These are phyloP conservation scores for Cajanus cajan DNA, from an alignment of 306 rosid genomes.

Conservation along the genomic window DNA sequence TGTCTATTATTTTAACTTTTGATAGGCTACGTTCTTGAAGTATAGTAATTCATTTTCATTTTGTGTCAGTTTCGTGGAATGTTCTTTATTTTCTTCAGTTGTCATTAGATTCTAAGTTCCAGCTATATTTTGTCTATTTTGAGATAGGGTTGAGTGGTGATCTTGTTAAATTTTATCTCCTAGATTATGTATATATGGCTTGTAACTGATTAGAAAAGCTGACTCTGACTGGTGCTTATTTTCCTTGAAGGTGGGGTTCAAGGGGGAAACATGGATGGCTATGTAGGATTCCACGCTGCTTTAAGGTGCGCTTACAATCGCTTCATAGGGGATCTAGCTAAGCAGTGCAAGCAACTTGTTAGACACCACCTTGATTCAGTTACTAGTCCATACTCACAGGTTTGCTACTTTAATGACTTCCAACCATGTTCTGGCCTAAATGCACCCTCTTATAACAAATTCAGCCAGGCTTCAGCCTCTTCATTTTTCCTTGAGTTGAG, in stretches of 20 bases:
- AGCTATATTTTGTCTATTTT: neutral
- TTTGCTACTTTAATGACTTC: constrained; percentile 67
- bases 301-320: constrained; percentile 73
- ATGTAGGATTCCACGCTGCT: constrained; percentile 93
- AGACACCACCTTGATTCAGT: constrained; percentile 92
- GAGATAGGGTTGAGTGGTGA: neutral
- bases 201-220: constrained; percentile 24
- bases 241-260: constrained; percentile 65
- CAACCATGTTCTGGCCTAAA: constrained; percentile 49
- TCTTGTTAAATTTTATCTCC: neutral
- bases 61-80: neutral
- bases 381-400: constrained; percentile 94
- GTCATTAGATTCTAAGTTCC: neutral
- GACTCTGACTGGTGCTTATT: constrained; percentile 25
- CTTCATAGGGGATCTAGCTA: constrained; percentile 74
- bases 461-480: constrained; percentile 52
- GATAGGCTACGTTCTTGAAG: neutral
- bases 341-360: constrained; percentile 84
- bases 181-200: neutral
- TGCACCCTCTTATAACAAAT: constrained; percentile 48
- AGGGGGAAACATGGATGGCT: constrained; percentile 78
- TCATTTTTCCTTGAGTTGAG: constrained; percentile 67
- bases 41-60: constrained; percentile 3
- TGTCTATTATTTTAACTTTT: neutral
- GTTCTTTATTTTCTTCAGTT: neutral